Base-by-base conservation (phyloP, 495 filamentous ascomycete genomes). In the Lasiosphaeria miniovina region DNA sequence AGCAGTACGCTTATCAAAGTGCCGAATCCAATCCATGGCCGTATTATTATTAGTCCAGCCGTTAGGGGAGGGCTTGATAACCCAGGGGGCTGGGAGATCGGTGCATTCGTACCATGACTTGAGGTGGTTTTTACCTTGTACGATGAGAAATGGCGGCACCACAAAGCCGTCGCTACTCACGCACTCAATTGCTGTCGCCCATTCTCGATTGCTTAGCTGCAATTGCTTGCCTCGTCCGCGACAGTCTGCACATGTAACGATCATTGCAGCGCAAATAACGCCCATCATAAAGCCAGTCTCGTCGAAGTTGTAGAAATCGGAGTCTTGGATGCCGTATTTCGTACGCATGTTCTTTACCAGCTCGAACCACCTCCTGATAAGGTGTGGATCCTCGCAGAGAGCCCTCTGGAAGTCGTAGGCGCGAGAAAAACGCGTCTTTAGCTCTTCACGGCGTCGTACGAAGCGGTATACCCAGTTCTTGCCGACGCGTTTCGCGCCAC, bases 221-320 rank as follows among this genome's bases (percentile, higher is more conserved):
- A 63, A 54, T 50, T 62, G 36, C 32, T 50, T 63, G 33, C 64
- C 61, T 54, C 62, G 49, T 53, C 55, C 55, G 60, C n/a, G 31
- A 45, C 63, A 52, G 48, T 77, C 62, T 51, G 67, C 46, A 32
- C 48, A 9, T 46, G 61, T 76, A 53, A 75, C 59, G 48, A 77
- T 69, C 60, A 67, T 71, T 35, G 40, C 58, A 52, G 61, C 60
- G 15, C 49, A 24, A 53, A 73, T 69, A 48, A 75, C 55, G 11
- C 69, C 72, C 61, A 79, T 77, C 54, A 69, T 60, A 65, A 78
- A 71, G 12, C 73, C 65, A 55, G 69, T 74, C 62, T 81, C 67
- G 61, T 81, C 67, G 62, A 81, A 79, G 63, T 80, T 82, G 58
- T 77, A 76, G 15, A 57, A 15, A n/a, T 57, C 54, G 10, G 8